phyloP scores from a whole-genome alignment of 768 basidiomycete genomes.

The Boletus insuetus region DNA sequence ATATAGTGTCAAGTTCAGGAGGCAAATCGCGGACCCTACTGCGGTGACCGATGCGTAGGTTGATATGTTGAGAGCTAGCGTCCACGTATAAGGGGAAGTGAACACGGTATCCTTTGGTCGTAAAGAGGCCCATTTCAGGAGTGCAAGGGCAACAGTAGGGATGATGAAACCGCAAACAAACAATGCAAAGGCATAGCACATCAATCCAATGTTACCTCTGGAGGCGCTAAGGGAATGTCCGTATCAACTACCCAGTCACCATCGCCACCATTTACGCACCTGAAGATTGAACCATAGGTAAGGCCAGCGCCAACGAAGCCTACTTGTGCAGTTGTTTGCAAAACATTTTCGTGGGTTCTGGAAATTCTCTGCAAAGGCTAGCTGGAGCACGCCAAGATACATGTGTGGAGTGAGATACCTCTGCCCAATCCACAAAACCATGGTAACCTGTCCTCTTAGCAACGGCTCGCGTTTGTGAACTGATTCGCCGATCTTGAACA shows the following conservation, averaged over 20 bases:
- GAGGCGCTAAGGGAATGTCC: constrained; percentile 2
- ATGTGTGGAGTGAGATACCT: background rate
- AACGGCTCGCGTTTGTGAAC: constrained; percentile 15
- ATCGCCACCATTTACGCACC: constrained; percentile 12
- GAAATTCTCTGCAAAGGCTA: constrained; percentile 1
- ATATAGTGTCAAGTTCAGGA: constrained; percentile 6
- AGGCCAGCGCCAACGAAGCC: constrained; percentile 4
- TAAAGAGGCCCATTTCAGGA: constrained; percentile 19
- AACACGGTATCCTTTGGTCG: constrained; percentile 13
- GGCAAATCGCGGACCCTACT: constrained; percentile 1
- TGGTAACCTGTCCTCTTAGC: constrained; percentile 6
- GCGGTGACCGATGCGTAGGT: constrained; percentile 3
- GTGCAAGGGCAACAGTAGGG: constrained; percentile 20
- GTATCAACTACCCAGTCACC: background rate
- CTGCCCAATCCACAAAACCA: constrained; percentile 22
- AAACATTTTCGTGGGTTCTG: constrained; percentile 1
- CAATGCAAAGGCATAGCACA: constrained; percentile 27
- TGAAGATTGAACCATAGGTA: constrained; percentile 27
- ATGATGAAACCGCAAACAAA: constrained; percentile 25
- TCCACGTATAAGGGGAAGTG: constrained; percentile 26
- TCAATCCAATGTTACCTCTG: constrained; percentile 18
- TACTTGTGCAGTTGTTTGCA: background rate
- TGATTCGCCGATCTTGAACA: background rate
- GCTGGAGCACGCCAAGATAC: background rate
- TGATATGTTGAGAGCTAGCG: constrained; percentile 8